Evolutionary conservation across 768 basidiomycete genomes (phyloP), one percentile per base, ranked within the genome.

Genomic region (Tubosaeta brunneosetosa): DNA sequence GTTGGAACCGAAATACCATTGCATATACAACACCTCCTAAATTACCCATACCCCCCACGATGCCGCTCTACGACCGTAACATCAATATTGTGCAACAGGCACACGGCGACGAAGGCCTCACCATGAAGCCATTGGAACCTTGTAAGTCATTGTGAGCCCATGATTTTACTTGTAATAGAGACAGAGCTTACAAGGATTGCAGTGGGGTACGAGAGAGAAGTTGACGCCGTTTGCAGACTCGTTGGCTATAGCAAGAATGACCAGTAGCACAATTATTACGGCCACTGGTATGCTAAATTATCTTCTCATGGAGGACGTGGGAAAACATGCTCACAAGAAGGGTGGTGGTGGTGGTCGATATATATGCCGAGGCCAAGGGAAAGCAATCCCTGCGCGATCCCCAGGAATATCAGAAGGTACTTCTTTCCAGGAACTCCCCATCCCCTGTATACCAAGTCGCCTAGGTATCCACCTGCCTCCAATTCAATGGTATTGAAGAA

Each of bases 171-270:
- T 19, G n/a, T 37, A n/a, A 4, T 31, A 9, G 29, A 17, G 29
- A 44, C 16, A 12, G 17, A 9, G 71, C 57, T 65, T 66, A 65
- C 69, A 68, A 12, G 75, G 60, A 55, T 76, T 77, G 62, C 76
- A 77, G 55, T 79, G 78, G 0, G 79, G 78, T 0, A 78, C 75
- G 40, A 77, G 70, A n/a, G 77, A 66, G 55, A 79, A 80, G 58
- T 75, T 79, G 3, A 74, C 73, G 6, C 80, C 80, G 54, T 81
- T 81, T 0, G 69, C 78, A 12, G 73, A 63, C 59, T 78, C 75
- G 36, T 71, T 72, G 51, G 61, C 62, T 12, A 71, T 40, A 7
- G 67, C 76, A 49, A 75, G 66, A 36, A 75, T 61, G 10, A 74
- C 66, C n/a, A 74, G 56, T 9, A 79, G 40, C 14, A 66, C 67